Evolutionary conservation across 2,329 filamentous ascomycete genomes (phyloP).

Genomic region (Chrysoporthe puriensis): DNA sequence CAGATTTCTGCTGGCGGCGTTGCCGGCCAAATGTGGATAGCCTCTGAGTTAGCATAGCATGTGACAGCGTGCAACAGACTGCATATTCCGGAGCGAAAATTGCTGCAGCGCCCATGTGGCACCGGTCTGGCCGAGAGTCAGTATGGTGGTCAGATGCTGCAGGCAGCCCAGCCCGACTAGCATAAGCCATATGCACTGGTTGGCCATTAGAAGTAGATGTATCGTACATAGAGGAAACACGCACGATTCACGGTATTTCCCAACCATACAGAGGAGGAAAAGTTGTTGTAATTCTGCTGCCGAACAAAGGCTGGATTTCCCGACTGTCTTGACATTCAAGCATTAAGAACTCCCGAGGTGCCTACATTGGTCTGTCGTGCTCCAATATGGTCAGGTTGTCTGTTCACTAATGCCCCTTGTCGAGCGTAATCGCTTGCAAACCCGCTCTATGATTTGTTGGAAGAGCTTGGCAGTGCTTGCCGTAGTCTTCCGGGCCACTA

Average conservation of each 20-base stretch:
- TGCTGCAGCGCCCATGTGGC: not conserved
- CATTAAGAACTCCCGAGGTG: too few relatives aligned
- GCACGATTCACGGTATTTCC: too few relatives aligned
- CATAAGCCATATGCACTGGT: not conserved
- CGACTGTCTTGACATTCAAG: too few relatives aligned
- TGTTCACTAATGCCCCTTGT: too few relatives aligned
- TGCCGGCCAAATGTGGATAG: slow-evolving; percentile 1
- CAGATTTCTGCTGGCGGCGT: not conserved
- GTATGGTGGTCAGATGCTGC: not conserved
- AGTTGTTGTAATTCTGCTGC: not conserved
- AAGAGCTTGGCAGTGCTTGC: too few relatives aligned
- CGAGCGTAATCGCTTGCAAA: too few relatives aligned
- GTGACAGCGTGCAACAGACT: not conserved
- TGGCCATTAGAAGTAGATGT: not conserved
- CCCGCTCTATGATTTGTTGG: too few relatives aligned
- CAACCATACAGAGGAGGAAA: not conserved
- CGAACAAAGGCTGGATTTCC: too few relatives aligned
- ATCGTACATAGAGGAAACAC: too few relatives aligned
- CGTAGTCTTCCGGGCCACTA: too few relatives aligned
- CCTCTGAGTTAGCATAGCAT: not conserved
- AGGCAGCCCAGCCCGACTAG: not conserved
- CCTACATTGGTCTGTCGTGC: too few relatives aligned
- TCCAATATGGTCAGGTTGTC: too few relatives aligned
- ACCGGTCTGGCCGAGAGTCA: not conserved
- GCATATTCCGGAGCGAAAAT: not conserved